These are phyloP conservation scores for Canavalia gladiata DNA, from an alignment of 306 rosid genomes.

Conservation along the genomic window DNA sequence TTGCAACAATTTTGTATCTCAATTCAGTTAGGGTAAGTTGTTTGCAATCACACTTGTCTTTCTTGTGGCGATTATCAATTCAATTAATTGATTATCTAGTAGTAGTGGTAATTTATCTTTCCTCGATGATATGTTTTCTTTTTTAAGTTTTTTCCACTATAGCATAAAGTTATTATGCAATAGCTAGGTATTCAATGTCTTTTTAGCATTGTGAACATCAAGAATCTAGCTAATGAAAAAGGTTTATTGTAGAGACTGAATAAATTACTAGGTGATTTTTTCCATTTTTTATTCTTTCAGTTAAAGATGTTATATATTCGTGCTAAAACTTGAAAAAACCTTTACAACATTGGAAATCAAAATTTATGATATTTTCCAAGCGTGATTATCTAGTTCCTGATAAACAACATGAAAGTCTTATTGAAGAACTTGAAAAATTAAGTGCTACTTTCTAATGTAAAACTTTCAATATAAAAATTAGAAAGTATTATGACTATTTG, in stretches of 20 bases:
- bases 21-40: constrained; percentile 80
- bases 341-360: no score
- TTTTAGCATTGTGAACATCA: constrained; percentile 84
- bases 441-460: no score
- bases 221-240: constrained; percentile 84
- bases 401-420: no score
- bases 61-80: constrained; percentile 33
- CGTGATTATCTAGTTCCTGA: no score
- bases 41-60: constrained; percentile 20
- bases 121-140: constrained; percentile 35
- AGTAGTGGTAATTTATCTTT: constrained; percentile 40
- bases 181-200: constrained; percentile 89
- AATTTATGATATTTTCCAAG: no score
- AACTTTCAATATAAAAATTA: no score
- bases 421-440: no score
- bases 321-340: no score
- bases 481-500: no score
- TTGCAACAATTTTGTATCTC: constrained; percentile 85
- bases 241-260: constrained; percentile 89
- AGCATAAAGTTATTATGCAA: constrained; percentile 75
- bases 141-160: constrained; percentile 82
- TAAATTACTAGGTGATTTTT: constrained; percentile 64
- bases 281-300: background rate
- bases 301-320: background rate
- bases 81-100: constrained; percentile 2